Conservation (phyloP, 257 asterid genomes). For the Avicennia marina region DNA sequence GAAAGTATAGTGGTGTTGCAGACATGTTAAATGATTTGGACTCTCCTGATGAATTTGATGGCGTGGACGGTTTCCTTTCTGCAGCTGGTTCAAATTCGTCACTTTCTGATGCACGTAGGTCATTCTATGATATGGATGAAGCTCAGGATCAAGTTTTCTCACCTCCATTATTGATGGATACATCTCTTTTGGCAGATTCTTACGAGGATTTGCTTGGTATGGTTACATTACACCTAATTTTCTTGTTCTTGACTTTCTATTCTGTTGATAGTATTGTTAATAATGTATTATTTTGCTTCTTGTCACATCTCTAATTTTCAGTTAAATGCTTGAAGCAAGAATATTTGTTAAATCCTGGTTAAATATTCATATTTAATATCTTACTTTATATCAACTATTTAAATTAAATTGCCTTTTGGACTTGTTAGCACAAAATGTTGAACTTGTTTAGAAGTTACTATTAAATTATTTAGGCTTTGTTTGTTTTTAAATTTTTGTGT, state of each 20-base stretch:
- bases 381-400: background rate
- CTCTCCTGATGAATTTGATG: conserved; percentile 73
- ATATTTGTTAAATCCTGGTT: background rate
- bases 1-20: conserved; percentile 53
- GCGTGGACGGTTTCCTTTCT: conserved; percentile 62
- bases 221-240: conserved; percentile 14
- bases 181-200: conserved; percentile 66
- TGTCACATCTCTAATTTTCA: conserved; percentile 3
- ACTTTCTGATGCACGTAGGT: conserved; percentile 65
- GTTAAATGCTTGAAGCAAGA: conserved; percentile 10
- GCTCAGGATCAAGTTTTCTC: conserved; percentile 86
- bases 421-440: too few species aligned
- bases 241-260: conserved; percentile 8
- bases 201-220: conserved; percentile 97
- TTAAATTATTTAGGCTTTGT: too few species aligned
- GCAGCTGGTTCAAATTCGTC: conserved; percentile 74
- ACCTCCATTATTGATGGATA: conserved; percentile 88
- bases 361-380: background rate
- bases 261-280: conserved; percentile 9
- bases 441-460: too few species aligned
- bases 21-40: conserved; percentile 63
- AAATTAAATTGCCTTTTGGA: too few species aligned
- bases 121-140: conserved; percentile 76
- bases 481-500: too few species aligned
- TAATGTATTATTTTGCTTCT: conserved; percentile 4